These are phyloP conservation scores for Kodamaea fungicola DNA, from an alignment of 1,139 yeast species.

Conservation along the genomic window DNA sequence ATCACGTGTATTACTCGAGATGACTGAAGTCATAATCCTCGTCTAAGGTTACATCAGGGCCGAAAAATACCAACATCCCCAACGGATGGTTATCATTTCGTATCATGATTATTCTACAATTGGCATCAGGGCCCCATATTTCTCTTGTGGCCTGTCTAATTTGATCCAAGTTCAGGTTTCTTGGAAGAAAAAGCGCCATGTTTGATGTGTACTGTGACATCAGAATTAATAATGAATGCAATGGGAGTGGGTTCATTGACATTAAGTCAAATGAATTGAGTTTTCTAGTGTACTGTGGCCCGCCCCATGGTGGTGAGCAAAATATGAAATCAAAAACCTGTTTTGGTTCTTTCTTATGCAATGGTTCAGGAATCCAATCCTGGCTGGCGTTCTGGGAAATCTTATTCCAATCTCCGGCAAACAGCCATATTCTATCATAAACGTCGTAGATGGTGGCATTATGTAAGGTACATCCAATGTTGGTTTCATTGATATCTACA, in stretches of 20 bases:
- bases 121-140: constrained; percentile 42
- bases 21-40: neutral
- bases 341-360: constrained; percentile 14
- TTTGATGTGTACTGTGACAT: constrained; percentile 45
- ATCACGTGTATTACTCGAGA: too few species aligned
- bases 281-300: constrained; percentile 56
- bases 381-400: constrained; percentile 21
- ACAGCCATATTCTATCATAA: constrained; percentile 43
- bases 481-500: constrained; percentile 60
- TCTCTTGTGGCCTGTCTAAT: constrained; percentile 43
- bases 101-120: constrained; percentile 48
- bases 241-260: constrained; percentile 46
- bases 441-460: constrained; percentile 75
- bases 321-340: constrained; percentile 63
- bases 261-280: constrained; percentile 14
- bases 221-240: constrained; percentile 43
- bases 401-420: constrained; percentile 55
- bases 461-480: constrained; percentile 62
- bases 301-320: constrained; percentile 98
- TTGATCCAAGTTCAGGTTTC: constrained; percentile 61
- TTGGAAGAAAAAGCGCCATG: constrained; percentile 73
- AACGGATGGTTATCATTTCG: constrained; percentile 41
- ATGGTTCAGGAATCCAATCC: constrained; percentile 29
- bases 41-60: constrained; percentile 29
- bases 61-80: constrained; percentile 63